Evolutionary conservation across 768 basidiomycete species (phyloP), one percentile per base, ranked within the genome.

Genomic region (Termitomyces sp.): DNA sequence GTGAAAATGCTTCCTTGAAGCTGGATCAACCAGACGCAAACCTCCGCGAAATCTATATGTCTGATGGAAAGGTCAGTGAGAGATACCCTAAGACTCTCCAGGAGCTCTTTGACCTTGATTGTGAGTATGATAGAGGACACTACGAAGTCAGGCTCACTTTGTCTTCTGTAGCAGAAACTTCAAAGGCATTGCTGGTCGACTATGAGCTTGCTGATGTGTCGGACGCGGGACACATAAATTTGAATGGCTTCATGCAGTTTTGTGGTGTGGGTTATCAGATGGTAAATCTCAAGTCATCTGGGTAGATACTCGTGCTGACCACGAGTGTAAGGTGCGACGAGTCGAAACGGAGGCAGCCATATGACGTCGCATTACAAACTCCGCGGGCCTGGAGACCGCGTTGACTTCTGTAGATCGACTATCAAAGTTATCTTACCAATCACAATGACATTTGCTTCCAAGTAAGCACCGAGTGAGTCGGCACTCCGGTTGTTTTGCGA

Each of bases 251-350:
- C 65, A 79, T 85, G 74, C 79, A 77, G 53, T 80, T 82, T 65
- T 79, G 76, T 57, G 82, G 83, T 5, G 75, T 84, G n/a, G 69
- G 72, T 60, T 84, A 83, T 63, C 80, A 80, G 69, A 74, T 82
- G 79, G 83, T 83, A 67, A 69, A 56, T 53, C 56, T 56, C 47
- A 32, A 41, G 14, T 16, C 34, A 1, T 34, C 7, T 9, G 8
- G 20, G 32, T 29, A 27, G 10, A 32, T 36, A 26, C 22, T 24
- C 20, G 34, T 50, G 50, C 53, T 63, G 20, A 63, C 18, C 41
- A 43, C 18, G n/a, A 27, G 47, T 55, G 24, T 12, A 29, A 65
- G 64, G 64, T 65, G 46, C 43, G 48, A 46, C 58, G n/a, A n/a
- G n/a, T 59, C 22, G 56, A 32, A 42, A 34, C 53, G 52, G 41